Evolutionary conservation across 1,284 basidiomycete genomes (phyloP).

Genomic region (Boletus semigastroideus): DNA sequence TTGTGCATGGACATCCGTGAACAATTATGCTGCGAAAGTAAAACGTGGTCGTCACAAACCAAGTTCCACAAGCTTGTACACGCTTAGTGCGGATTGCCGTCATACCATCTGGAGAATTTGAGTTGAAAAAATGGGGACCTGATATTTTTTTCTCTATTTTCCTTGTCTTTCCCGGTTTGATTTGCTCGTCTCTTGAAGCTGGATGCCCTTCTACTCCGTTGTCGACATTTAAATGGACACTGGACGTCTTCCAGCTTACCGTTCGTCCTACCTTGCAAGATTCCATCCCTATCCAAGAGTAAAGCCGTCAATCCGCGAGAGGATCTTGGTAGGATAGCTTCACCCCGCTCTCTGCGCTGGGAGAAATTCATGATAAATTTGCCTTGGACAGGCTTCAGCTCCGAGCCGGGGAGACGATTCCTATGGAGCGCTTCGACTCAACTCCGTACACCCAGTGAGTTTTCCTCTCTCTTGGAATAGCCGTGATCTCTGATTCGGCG

Average conservation of each 20-base stretch:
- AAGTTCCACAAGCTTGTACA: conserved; percentile 18
- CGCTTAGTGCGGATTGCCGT: conserved; percentile 32
- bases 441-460: conserved; percentile 3
- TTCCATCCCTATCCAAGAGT: conserved; percentile 31
- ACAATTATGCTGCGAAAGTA: conserved; percentile 19
- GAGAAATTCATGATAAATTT: conserved; percentile 5
- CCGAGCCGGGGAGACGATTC: neutral
- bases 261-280: conserved; percentile 31
- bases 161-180: neutral
- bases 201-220: neutral
- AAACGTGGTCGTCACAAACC: conserved; percentile 19
- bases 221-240: conserved; percentile 20
- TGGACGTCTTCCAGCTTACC: conserved; percentile 23
- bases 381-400: conserved; percentile 5
- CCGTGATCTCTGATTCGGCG: neutral
- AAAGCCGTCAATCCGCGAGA: conserved; percentile 27
- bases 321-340: conserved; percentile 19
- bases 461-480: neutral
- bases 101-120: conserved; percentile 20
- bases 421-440: neutral
- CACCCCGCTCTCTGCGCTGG: conserved; percentile 1
- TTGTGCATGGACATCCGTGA: neutral
- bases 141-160: neutral
- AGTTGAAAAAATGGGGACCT: conserved; percentile 15
- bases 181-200: conserved; percentile 3